Evolutionary conservation across 805 yeast species (phyloP).

Genomic region (Hanseniaspora clermontiae): DNA sequence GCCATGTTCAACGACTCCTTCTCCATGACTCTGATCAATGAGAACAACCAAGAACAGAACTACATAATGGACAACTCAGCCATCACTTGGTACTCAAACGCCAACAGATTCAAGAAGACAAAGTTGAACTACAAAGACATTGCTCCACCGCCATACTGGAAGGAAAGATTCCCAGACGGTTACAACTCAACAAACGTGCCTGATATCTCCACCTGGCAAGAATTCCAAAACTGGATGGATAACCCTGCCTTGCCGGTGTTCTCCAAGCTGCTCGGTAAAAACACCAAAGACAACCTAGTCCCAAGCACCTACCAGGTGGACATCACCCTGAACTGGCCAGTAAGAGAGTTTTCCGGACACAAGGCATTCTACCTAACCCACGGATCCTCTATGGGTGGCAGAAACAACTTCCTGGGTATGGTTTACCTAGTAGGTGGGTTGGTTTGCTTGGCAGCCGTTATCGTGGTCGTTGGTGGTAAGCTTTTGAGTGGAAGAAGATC

Average conservation of each 20-base stretch:
- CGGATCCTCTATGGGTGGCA: constrained; percentile 63
- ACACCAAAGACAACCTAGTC: constrained; percentile 30
- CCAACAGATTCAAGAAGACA: constrained; percentile 59
- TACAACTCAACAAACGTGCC: constrained; percentile 76
- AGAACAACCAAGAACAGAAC: constrained; percentile 14
- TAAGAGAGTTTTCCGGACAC: constrained; percentile 41
- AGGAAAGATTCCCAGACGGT: constrained; percentile 64
- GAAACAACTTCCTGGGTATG: constrained; percentile 58
- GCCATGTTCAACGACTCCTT: constrained; percentile 84
- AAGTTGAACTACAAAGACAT: constrained; percentile 53
- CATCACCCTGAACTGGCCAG: constrained; percentile 72
- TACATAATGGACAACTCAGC: constrained; percentile 37
- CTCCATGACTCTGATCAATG: constrained; percentile 28
- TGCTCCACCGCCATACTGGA: constrained; percentile 94
- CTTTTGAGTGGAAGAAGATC: constrained; percentile 53
- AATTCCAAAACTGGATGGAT: constrained; percentile 94
- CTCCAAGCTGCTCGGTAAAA: constrained; percentile 53
- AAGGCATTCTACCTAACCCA: constrained; percentile 58
- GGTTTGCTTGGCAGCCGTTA: constrained; percentile 46
- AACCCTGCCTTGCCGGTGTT: constrained; percentile 62
- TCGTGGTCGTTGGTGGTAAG: constrained; percentile 42
- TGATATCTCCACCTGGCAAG: constrained; percentile 62
- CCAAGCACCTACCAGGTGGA: constrained; percentile 52
- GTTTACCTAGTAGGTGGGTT: constrained; percentile 68
- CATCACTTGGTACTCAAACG: constrained; percentile 80